Conservation (phyloP, 306 rosid species). For the Quercus berberidifolia region DNA sequence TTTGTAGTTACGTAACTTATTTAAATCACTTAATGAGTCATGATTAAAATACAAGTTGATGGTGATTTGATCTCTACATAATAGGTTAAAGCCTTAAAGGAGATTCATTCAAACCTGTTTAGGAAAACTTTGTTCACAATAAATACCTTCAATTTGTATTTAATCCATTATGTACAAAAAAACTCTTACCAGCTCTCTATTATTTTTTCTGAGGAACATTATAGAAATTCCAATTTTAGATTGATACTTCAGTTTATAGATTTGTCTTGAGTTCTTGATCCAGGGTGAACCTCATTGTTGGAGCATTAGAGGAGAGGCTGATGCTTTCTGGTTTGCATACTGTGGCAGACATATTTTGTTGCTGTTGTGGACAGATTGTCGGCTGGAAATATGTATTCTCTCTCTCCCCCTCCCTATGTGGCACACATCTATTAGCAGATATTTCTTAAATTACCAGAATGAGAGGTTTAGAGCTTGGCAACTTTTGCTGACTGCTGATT, state of each 20-base stretch:
- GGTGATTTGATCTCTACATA: no score
- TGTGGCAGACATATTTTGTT: conserved; percentile 82
- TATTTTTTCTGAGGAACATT: neutral
- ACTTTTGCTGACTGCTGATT: neutral
- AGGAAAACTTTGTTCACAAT: no score
- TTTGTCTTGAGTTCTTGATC: conserved; percentile 6
- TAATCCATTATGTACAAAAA: neutral
- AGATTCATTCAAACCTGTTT: no score
- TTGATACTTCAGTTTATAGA: conserved; percentile 5
- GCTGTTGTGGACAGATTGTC: conserved; percentile 85
- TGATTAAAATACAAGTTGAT: no score
- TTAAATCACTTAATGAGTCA: no score
- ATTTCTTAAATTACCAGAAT: neutral
- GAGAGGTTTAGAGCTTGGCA: neutral
- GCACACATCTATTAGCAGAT: neutral
- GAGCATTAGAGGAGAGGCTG: conserved; percentile 64
- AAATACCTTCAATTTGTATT: neutral
- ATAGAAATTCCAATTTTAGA: conserved; percentile 12
- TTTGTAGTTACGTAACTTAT: no score
- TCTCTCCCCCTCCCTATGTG: conserved; percentile 3
- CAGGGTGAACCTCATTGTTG: conserved; percentile 66
- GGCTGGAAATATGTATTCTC: conserved; percentile 93
- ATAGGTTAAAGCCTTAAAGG: no score
- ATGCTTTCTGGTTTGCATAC: conserved; percentile 86
- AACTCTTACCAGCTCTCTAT: neutral